These are phyloP conservation scores for Solanum bulbocastanum DNA, from an alignment of 257 asterid species.

Conservation along the genomic window DNA sequence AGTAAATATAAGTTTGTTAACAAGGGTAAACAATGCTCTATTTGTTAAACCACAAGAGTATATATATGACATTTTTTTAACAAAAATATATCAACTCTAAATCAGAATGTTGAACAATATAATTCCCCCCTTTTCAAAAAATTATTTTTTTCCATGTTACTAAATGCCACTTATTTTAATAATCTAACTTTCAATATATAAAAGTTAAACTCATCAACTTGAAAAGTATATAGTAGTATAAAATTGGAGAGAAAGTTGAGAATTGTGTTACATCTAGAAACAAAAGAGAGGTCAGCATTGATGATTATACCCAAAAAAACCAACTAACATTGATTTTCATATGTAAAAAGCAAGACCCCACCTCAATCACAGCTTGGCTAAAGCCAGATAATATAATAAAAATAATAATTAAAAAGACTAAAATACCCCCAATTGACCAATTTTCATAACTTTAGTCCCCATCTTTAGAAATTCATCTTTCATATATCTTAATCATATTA, in stretches of 20 bases:
- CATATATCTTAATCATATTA: not conserved
- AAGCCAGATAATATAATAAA: not conserved
- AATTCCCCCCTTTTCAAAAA: not conserved
- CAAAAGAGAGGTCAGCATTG: not conserved
- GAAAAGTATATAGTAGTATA: not conserved
- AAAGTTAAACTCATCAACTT: not conserved
- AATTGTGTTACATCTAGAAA: not conserved
- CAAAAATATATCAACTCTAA: not conserved
- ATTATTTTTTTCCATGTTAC: too few relatives aligned
- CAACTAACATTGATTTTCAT: constrained; percentile 3
- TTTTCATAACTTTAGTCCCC: not conserved
- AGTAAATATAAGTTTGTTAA: not conserved
- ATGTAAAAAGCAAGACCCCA: constrained; percentile 6
- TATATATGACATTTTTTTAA: too few relatives aligned
- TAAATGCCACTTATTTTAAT: not conserved
- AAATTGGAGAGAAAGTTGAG: not conserved
- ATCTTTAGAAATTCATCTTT: not conserved
- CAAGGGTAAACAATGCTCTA: too few relatives aligned
- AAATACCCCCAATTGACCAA: not conserved
- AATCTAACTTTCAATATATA: not conserved
- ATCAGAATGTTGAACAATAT: too few relatives aligned
- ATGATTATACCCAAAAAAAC: constrained; percentile 9
- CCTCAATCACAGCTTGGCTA: not conserved
- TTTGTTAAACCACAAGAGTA: too few relatives aligned
- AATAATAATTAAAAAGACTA: not conserved